These are phyloP conservation scores for Collybia sordida DNA, from an alignment of 768 basidiomycete genomes.

Conservation along the genomic window DNA sequence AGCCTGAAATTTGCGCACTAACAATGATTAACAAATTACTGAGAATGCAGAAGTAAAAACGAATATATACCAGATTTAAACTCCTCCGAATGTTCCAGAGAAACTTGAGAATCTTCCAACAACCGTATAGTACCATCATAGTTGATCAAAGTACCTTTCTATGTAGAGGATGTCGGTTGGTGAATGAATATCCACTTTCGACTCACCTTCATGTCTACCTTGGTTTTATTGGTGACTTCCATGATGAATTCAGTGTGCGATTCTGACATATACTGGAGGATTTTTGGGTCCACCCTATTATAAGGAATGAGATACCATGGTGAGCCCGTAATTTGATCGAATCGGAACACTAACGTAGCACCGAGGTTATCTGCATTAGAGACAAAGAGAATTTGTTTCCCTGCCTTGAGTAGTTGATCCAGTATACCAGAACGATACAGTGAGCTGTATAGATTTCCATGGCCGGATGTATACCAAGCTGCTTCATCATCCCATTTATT, in stretches of 20 bases:
- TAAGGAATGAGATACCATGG: conserved; percentile 7
- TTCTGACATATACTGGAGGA: conserved; percentile 79
- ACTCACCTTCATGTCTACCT: conserved; percentile 57
- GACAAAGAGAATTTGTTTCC: conserved; percentile 87
- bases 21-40: not conserved
- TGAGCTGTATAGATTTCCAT: conserved; percentile 82
- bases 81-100: conserved; percentile 77
- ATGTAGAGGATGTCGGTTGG: not conserved
- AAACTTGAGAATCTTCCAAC: conserved; percentile 83
- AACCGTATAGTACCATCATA: conserved; percentile 76
- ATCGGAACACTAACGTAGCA: conserved; percentile 54
- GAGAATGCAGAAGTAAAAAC: not conserved
- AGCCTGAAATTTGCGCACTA: conserved; percentile 75
- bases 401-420: conserved; percentile 74
- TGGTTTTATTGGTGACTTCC: conserved; percentile 92
- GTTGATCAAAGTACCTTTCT: conserved; percentile 24
- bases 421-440: conserved; percentile 75
- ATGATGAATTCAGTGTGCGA: conserved; percentile 76
- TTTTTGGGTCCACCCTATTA: conserved; percentile 68
- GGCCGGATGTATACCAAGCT: conserved; percentile 89
- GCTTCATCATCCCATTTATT: conserved; percentile 67
- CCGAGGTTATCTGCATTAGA: conserved; percentile 90
- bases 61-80: conserved; percentile 60
- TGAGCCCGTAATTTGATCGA: not conserved
- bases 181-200: no score